phyloP scores from a whole-genome alignment of 805 yeast species.

The Jamesozyma jinghongensis region DNA sequence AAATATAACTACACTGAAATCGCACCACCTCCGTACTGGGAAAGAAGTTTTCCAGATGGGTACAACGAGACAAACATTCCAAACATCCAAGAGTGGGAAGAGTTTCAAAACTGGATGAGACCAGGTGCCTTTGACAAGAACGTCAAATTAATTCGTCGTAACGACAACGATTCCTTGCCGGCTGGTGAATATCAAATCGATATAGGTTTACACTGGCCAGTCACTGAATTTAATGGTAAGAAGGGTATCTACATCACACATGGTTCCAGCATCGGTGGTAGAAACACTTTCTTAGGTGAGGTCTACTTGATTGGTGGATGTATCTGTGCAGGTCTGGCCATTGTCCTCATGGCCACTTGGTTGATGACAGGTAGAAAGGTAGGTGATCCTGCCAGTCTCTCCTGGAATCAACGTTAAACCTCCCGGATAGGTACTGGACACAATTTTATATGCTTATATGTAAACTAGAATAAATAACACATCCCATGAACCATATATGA shows the following conservation, averaged over 20 bases:
- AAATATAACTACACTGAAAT: slow-evolving; percentile 56
- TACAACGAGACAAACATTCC: slow-evolving; percentile 79
- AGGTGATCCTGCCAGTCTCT: slow-evolving; percentile 61
- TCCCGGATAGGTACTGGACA: no score
- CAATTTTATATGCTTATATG: no score
- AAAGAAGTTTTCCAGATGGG: slow-evolving; percentile 68
- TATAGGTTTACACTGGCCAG: slow-evolving; percentile 75
- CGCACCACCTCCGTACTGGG: slow-evolving; percentile 95
- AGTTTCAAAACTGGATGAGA: slow-evolving; percentile 95
- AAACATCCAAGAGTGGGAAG: slow-evolving; percentile 66
- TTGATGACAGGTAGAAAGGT: slow-evolving; percentile 57
- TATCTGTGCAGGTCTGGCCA: slow-evolving; percentile 49
- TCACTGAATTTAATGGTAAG: slow-evolving; percentile 54
- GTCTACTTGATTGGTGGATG: slow-evolving; percentile 72
- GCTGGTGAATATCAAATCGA: slow-evolving; percentile 56
- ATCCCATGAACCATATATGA: no score
- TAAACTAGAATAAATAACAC: no score
- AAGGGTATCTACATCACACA: slow-evolving; percentile 62
- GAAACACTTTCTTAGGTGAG: slow-evolving; percentile 61
- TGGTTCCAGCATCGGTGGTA: slow-evolving; percentile 67
- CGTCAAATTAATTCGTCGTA: slow-evolving; percentile 56
- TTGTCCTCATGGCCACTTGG: slow-evolving; percentile 45
- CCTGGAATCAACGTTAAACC: slow-evolving; percentile 52
- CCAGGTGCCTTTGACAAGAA: slow-evolving; percentile 66
- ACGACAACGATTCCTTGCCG: slow-evolving; percentile 44